Evolutionary conservation across 2,329 filamentous ascomycete species (phyloP), one percentile per base, ranked within the genome.

Genomic region (Epichloe baconii): DNA sequence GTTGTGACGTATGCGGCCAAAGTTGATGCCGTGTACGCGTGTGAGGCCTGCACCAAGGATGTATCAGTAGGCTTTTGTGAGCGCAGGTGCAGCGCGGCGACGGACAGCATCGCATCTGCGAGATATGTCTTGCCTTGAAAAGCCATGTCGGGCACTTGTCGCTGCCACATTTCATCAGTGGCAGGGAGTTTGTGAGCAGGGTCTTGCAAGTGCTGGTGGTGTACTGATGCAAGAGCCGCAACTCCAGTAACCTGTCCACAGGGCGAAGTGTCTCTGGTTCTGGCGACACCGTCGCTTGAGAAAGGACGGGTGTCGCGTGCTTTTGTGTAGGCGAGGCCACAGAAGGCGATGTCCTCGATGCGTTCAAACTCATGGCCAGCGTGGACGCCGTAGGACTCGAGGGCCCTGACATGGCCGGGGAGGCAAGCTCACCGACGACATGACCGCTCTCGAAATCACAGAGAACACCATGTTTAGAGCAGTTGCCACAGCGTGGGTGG

Each of bases 401-500:
- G 11, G 50, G 31, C 19, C n/a, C 45, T 15, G 40, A 47, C 23
- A 65, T 66, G 15, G 70, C 63, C 44, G 67, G 62, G 3, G 69
- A 57, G 26, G 66, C 59, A 44, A 77, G 66, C 44, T 74, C 69
- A 49, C 73, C 69, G 52, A 71, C 63, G 52, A 74, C 64, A 37
- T 71, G 65, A 8, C 74, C 72, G 55, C 72, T 71, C 57, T 81
- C 78, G 59, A 84, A 85, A 62, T 85, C 81, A 66, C 81, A 85
- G 36, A 70, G 63, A 38, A 84, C 81, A 58, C 80, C 81, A 65
- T 85, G 81, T 60, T 83, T 85, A 51, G 74, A 67, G 66, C 81
- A 85, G 65, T 84, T 83, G 54, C 79, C 77, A 61, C 81, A 85
- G 53, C 75, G 68, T 8, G 81, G 81, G 59, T 83, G 80, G 11